Evolutionary conservation across 2,329 filamentous ascomycete genomes (phyloP).

Genomic region (Neospermospora avenae): DNA sequence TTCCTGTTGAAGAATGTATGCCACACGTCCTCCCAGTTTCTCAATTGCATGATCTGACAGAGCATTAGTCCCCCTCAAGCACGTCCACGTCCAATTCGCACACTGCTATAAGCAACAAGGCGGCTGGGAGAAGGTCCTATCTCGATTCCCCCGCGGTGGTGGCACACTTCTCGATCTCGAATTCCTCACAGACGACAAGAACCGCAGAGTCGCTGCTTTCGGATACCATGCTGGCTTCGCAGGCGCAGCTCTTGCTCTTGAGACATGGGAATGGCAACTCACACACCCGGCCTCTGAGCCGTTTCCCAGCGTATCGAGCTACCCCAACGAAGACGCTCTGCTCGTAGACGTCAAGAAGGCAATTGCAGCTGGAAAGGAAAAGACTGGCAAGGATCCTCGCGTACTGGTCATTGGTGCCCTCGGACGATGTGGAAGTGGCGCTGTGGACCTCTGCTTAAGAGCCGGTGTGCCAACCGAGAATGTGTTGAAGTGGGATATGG

Average conservation of each 20-base stretch:
- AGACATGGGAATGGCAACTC: constrained; percentile 83
- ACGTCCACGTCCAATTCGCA: constrained; percentile 69
- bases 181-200: constrained; percentile 72
- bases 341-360: constrained; percentile 71
- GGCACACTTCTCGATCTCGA: constrained; percentile 83
- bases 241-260: constrained; percentile 66
- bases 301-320: constrained; percentile 64
- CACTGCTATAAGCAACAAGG: constrained; percentile 76
- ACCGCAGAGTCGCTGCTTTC: constrained; percentile 62
- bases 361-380: constrained; percentile 62
- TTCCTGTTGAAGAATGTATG: constrained; percentile 65
- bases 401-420: constrained; percentile 82
- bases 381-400: constrained; percentile 64
- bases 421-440: constrained; percentile 82
- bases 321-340: constrained; percentile 71
- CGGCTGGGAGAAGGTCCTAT: constrained; percentile 77
- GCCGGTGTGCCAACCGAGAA: constrained; percentile 68
- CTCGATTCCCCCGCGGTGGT: constrained; percentile 71
- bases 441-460: constrained; percentile 73
- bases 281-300: constrained; percentile 62
- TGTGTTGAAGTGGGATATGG: constrained; percentile 70
- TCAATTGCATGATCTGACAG: neutral
- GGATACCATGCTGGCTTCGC: constrained; percentile 73
- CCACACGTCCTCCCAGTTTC: constrained; percentile 15
- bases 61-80: constrained; percentile 58